These are phyloP conservation scores for Yamadazyma spencermartinsiae DNA, from an alignment of 1,139 yeast genomes.

Conservation along the genomic window DNA sequence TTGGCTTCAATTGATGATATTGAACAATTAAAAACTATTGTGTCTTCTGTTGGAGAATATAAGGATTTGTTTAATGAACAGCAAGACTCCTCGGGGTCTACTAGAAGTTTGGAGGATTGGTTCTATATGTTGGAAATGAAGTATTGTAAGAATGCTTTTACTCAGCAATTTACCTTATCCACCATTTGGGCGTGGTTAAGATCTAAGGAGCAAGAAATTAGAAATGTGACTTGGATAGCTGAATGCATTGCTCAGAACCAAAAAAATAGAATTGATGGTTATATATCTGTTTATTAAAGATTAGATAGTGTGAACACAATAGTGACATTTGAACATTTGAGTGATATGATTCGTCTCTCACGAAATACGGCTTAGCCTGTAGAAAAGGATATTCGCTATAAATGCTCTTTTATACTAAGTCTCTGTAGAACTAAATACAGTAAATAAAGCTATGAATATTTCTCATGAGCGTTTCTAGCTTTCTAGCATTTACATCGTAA, in stretches of 20 bases:
- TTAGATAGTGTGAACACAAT: background rate
- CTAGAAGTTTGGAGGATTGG: constrained; percentile 81
- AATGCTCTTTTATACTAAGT: too few species aligned
- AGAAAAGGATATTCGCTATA: too few species aligned
- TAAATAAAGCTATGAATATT: too few species aligned
- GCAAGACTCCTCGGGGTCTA: constrained; percentile 44
- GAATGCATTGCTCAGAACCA: constrained; percentile 94
- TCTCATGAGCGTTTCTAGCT: too few species aligned
- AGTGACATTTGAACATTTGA: background rate
- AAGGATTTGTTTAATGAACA: constrained; percentile 67
- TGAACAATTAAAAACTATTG: constrained; percentile 75
- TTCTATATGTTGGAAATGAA: constrained; percentile 92
- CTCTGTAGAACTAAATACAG: too few species aligned
- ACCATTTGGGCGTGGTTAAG: constrained; percentile 97
- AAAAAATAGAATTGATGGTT: constrained; percentile 76
- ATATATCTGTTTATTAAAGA: constrained; percentile 62
- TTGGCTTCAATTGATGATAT: constrained; percentile 79
- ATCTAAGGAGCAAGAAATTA: constrained; percentile 92
- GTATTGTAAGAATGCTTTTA: constrained; percentile 86
- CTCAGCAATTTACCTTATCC: constrained; percentile 91
- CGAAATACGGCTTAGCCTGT: too few species aligned
- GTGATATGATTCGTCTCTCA: background rate
- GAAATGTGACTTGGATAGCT: constrained; percentile 98
- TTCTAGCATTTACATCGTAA: too few species aligned
- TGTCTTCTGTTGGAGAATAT: constrained; percentile 75